Base-by-base conservation (phyloP, 768 basidiomycete species). In the Sistotremastrum suecicum region DNA sequence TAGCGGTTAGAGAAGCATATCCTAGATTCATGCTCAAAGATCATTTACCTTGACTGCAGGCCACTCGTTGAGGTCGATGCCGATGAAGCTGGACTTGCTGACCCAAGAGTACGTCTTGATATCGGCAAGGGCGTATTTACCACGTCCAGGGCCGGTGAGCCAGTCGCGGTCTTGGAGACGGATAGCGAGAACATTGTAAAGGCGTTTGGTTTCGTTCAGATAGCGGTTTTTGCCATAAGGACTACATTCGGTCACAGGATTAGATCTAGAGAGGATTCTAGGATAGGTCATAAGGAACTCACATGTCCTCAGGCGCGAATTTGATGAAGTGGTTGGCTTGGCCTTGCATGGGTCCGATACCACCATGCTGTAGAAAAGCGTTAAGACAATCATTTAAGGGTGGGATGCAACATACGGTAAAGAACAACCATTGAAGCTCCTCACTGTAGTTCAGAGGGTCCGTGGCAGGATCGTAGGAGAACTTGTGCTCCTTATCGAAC, bases 331-430 rank as follows among this genome's bases (percentile, higher is more conserved):
- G 82, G 56, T 77, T 74, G 8, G 82, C 79, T 65, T 86, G 83
- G 33, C 84, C 83, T 66, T 89, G 84, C 83, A 88, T 90, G n/a
- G 87, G 85, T 29, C 84, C 85, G 28, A 86, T 61, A 30, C 81
- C 85, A 1, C 83, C 85, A 56, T 86, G 83, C 79, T 84, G 56
- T 33, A 47, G 20, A 20, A 20, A 20, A 20, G 20, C 20, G 20
- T 41, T 8, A 41, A 32, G 5, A 4, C 7, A 41, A 12, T 7
- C 12, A 41, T 32, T 12, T 4, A 29, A 9, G 4, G 12, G 7
- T 7, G 5, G 20, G 6, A 20, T 7, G 31, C 20, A 41, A 30
- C 5, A 30, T 50, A 80, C 80, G 9, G 78, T 72, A 52, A 89
- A 91, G 66, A 89, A 86, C 43, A 90, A 76, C 90, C 87, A 92